Evolutionary conservation across 2,329 filamentous ascomycete genomes (phyloP).

Genomic region (Fusarium chaquense): DNA sequence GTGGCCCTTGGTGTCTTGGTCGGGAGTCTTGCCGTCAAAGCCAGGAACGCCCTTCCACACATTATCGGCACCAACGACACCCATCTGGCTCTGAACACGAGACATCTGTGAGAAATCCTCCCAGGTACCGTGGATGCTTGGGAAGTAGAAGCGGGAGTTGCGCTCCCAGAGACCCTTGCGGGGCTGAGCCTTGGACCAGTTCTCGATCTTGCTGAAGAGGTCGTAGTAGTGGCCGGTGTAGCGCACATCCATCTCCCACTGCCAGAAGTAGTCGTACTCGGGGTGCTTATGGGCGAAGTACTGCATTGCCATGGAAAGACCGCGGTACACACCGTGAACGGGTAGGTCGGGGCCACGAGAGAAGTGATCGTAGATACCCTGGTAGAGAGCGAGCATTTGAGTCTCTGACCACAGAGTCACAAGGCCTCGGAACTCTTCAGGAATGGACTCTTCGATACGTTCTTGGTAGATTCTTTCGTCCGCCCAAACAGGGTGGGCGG

Average conservation of each 20-base stretch:
- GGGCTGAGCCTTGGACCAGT: slow-evolving; percentile 79
- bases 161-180: slow-evolving; percentile 86
- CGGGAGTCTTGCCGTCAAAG: slow-evolving; percentile 54
- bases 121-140: slow-evolving; percentile 80
- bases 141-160: slow-evolving; percentile 81
- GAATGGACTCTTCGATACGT: slow-evolving; percentile 75
- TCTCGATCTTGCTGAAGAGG: slow-evolving; percentile 74
- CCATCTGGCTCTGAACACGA: slow-evolving; percentile 79
- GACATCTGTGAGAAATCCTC: slow-evolving; percentile 82
- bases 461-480: slow-evolving; percentile 75
- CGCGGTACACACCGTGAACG: slow-evolving; percentile 92
- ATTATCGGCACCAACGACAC: slow-evolving; percentile 73
- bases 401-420: slow-evolving; percentile 93
- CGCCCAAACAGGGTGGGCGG: slow-evolving; percentile 80
- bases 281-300: slow-evolving; percentile 90
- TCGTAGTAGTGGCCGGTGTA: slow-evolving; percentile 91
- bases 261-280: slow-evolving; percentile 93
- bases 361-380: slow-evolving; percentile 84
- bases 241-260: slow-evolving; percentile 94
- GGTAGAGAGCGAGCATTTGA: slow-evolving; percentile 92
- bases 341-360: slow-evolving; percentile 74
- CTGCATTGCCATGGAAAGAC: slow-evolving; percentile 93
- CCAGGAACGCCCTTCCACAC: slow-evolving; percentile 70
- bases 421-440: slow-evolving; percentile 88
- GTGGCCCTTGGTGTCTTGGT: slow-evolving; percentile 51